phyloP scores from a whole-genome alignment of 345 rosid genomes.

The Eucalyptus lansdowneana region DNA sequence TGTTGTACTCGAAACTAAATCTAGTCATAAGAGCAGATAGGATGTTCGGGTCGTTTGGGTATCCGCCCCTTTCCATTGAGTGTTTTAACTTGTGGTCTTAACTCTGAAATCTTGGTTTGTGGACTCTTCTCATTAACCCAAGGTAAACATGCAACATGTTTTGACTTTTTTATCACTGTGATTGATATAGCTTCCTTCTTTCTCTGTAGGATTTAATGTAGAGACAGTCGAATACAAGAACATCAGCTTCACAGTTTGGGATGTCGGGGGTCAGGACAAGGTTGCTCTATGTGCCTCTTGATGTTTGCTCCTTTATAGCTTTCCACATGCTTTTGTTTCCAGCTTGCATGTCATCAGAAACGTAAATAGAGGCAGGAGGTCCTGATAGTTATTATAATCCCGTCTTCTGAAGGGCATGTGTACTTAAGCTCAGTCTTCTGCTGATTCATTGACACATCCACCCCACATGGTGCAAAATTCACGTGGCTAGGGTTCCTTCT shows the following conservation, averaged over 20 bases:
- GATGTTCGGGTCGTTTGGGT: not conserved
- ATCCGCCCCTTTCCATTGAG: not conserved
- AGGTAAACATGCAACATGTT: not conserved
- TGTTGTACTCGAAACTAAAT: not conserved
- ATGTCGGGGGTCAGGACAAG: constrained; percentile 97
- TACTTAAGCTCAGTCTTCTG: not conserved
- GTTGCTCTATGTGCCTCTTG: constrained; percentile 1
- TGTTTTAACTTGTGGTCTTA: not conserved
- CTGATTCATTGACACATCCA: not conserved
- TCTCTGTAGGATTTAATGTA: constrained; percentile 65
- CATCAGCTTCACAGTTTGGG: constrained; percentile 87
- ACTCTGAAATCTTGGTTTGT: not conserved
- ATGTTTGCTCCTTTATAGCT: not conserved
- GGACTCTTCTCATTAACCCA: not conserved
- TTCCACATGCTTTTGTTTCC: not conserved
- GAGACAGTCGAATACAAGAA: constrained; percentile 94
- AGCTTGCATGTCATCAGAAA: not conserved
- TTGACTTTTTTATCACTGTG: not conserved
- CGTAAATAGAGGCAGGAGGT: not conserved
- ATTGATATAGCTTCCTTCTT: not conserved
- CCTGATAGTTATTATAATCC: not conserved
- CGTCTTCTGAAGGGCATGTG: not conserved
- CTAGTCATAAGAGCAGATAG: not conserved
- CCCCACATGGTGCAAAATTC: not conserved
- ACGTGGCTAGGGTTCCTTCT: not conserved